Evolutionary conservation across 106 monocot genomes (phyloP), one percentile per base, ranked within the genome.

Genomic region (Phalaenopsis equestris): DNA sequence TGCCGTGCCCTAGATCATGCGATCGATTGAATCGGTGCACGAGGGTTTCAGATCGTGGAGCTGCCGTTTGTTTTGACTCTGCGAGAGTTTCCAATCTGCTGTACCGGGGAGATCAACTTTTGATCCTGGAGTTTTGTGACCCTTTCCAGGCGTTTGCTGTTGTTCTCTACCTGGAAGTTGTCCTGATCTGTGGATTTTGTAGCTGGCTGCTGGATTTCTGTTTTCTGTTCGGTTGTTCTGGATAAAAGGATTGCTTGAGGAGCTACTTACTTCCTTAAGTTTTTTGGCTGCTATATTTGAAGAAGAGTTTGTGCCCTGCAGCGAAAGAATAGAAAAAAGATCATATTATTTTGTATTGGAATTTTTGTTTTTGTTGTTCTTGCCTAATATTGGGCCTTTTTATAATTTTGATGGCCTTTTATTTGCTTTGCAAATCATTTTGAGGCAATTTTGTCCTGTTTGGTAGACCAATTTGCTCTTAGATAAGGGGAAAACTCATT

Each of bases 351-450:
- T 76, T 76, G 76, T 76, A 47, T 1, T 18, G 24, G 76, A 76
- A 49, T 76, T 30, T 74, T 36, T 76, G 41, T 47, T 76, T 49
- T 76, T 76, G 5, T 76, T 49, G 76, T 74, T 76, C 49, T 76
- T 76, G 23, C 76, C 0, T 23, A 76, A 49, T 76, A 76, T 49
- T 46, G 52, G 76, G 76, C 76, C 76, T 48, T 49, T 48, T n/a
- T 52, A 52, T 75, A 42, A 24, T 49, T 48, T 76, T 76, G 0
- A 6, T 3, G 76, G 76, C 76, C 47, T 76, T 76, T 47, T 16
- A 24, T 11, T 76, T 76, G 49, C 43, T 30, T 76, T 76, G 18
- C 24, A 76, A 75, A 76, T 76, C 48, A 42, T 74, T 76, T 76
- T 76, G 30, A 74, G 41, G 74, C 12, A 74, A 42, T 43, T 43